These are phyloP conservation scores for Botryosphaeria dothidea DNA, from an alignment of 2,329 filamentous ascomycete genomes.

Conservation along the genomic window DNA sequence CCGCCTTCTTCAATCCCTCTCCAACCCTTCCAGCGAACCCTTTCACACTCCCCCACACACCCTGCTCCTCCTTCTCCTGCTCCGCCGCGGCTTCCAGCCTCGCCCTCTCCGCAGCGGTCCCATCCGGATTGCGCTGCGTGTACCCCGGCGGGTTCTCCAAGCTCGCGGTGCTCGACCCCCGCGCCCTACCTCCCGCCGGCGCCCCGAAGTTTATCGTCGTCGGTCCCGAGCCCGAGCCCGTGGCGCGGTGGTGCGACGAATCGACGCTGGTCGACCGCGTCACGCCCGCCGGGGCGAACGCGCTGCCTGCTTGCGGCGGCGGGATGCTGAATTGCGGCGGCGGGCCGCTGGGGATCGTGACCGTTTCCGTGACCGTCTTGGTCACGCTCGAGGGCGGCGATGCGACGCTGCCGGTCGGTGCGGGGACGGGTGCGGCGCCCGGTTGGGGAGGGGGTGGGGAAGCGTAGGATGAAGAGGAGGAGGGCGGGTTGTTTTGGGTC, in stretches of 20 bases:
- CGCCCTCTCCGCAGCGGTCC: constrained; percentile 28
- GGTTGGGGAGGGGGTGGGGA: constrained; percentile 43
- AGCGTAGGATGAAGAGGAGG: not conserved
- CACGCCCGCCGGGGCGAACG: constrained; percentile 20
- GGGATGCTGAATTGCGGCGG: constrained; percentile 44
- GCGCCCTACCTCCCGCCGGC: constrained; percentile 29
- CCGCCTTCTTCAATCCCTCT: constrained; percentile 19
- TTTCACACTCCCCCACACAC: constrained; percentile 36
- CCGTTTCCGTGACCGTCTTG: constrained; percentile 36
- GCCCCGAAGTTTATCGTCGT: constrained; percentile 41
- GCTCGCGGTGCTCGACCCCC: constrained; percentile 22
- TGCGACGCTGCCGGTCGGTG: constrained; percentile 30
- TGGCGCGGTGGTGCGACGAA: constrained; percentile 26
- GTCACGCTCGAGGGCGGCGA: constrained; percentile 27
- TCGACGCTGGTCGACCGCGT: constrained; percentile 30
- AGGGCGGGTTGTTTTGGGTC: constrained; percentile 8
- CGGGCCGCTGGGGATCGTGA: constrained; percentile 29
- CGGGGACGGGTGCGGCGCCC: constrained; percentile 40
- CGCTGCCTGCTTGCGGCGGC: constrained; percentile 34
- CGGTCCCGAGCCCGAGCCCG: constrained; percentile 25
- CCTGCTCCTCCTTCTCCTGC: constrained; percentile 23
- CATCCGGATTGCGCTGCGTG: constrained; percentile 44
- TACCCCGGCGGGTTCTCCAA: constrained; percentile 51
- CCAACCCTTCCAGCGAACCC: constrained; percentile 35
- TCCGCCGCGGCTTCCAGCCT: constrained; percentile 30